A percentile compares a stretch with the other conserved stretches of the same genome.
Evolutionary conservation across 371 early-diverging fungal species (phyloP).

Genomic region (Coemansia sp.): DNA sequence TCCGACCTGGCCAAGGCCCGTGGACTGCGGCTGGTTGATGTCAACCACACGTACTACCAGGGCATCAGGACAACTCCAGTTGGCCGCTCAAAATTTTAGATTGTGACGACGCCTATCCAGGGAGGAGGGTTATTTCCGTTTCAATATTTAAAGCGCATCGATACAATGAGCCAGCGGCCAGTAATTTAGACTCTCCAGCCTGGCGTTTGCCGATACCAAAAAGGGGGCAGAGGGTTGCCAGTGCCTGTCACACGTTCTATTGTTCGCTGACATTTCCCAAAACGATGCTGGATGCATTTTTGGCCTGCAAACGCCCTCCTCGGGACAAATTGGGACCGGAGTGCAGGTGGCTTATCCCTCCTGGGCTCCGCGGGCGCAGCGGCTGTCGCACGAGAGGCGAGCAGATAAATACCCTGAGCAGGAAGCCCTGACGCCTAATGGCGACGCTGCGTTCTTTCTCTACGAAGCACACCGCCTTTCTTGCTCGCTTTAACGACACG

Average conservation of each 20-base stretch:
- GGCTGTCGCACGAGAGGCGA: too few relatives aligned
- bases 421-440: too few relatives aligned
- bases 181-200: background rate
- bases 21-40: slow-evolving; percentile 90
- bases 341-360: too few relatives aligned
- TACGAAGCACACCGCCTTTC: background rate
- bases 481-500: background rate
- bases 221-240: background rate
- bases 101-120: background rate
- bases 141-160: background rate
- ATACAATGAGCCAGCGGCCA: background rate
- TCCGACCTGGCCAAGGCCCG: slow-evolving; percentile 85
- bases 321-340: background rate
- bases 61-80: slow-evolving; percentile 30
- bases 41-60: slow-evolving; percentile 78
- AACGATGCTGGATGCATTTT: background rate
- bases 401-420: too few relatives aligned
- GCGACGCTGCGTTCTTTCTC: background rate
- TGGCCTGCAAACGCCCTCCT: background rate
- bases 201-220: background rate
- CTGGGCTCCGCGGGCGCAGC: too few relatives aligned
- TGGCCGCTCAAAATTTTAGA: background rate
- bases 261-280: background rate
- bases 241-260: background rate
- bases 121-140: background rate